A percentile compares a stretch with the other conserved stretches of the same genome.
phyloP scores from a whole-genome alignment of 2,329 filamentous ascomycete genomes.

The Penicillium occitanis region DNA sequence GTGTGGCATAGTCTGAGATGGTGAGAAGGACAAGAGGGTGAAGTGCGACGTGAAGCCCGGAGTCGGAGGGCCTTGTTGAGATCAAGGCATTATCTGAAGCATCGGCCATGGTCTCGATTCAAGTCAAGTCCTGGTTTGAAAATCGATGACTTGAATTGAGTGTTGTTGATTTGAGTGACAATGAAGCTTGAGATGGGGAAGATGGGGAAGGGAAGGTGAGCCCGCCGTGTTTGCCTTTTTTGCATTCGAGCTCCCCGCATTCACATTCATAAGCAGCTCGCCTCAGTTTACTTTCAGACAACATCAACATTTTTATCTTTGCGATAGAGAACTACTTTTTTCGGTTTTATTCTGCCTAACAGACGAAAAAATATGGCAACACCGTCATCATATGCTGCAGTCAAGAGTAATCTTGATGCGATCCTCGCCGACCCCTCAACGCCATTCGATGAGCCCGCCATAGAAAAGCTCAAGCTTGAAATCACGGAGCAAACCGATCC shows the following conservation, averaged over 20 bases:
- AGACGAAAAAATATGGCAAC: conserved; percentile 28
- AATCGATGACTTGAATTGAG: not conserved
- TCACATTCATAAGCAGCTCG: conserved; percentile 8
- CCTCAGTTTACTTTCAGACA: not conserved
- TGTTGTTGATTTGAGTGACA: not conserved
- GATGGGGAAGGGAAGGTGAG: not conserved
- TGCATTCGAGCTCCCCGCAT: conserved; percentile 27
- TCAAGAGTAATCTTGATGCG: conserved; percentile 46
- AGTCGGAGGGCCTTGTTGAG: conserved; percentile 68
- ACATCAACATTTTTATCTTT: not conserved
- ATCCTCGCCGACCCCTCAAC: conserved; percentile 48
- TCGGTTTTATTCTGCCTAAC: not conserved
- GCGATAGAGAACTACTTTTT: not conserved
- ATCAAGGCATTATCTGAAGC: conserved; percentile 56
- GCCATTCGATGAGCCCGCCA: conserved; percentile 48
- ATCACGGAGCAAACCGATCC: conserved; percentile 38
- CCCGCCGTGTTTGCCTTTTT: conserved; percentile 32
- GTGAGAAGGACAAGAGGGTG: conserved; percentile 94
- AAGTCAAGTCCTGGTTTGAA: not conserved
- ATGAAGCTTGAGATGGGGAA: conserved; percentile 2
- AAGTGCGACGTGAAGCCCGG: conserved; percentile 74
- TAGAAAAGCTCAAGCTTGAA: conserved; percentile 53
- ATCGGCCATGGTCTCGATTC: conserved; percentile 48
- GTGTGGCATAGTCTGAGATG: conserved; percentile 94
- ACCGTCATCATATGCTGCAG: conserved; percentile 36